phyloP scores from a whole-genome alignment of 73 alveolate species.

The Loxodes magnus region DNA sequence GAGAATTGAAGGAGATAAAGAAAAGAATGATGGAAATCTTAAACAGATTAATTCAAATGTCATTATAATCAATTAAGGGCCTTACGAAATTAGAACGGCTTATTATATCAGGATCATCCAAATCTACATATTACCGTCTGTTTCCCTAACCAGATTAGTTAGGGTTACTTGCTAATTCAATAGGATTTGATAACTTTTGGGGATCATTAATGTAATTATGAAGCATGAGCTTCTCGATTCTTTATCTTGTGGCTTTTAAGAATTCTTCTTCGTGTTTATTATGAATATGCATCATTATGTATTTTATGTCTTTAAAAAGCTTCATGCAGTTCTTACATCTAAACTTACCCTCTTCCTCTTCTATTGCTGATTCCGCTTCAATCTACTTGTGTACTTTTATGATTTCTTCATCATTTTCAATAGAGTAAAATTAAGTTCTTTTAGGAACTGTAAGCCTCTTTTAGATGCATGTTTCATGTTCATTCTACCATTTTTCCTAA shows the following conservation, averaged over 20 bases:
- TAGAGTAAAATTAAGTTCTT: slow-evolving; percentile 25
- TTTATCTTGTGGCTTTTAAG: slow-evolving; percentile 29
- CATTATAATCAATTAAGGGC: too few relatives aligned
- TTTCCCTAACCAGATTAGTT: too few relatives aligned
- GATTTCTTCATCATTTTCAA: slow-evolving; percentile 36
- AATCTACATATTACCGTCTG: too few relatives aligned
- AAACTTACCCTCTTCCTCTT: slow-evolving; percentile 39
- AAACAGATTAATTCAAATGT: too few relatives aligned
- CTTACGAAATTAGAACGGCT: too few relatives aligned
- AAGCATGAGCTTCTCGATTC: slow-evolving; percentile 49
- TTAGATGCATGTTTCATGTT: slow-evolving; percentile 7
- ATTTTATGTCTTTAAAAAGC: slow-evolving; percentile 56
- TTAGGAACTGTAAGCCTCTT: slow-evolving; percentile 12
- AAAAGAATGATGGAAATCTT: too few relatives aligned
- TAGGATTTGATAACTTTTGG: slow-evolving; percentile 13
- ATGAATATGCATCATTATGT: slow-evolving; percentile 60
- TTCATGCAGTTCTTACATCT: slow-evolving; percentile 60
- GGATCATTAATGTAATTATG: slow-evolving; percentile 57
- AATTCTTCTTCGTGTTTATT: slow-evolving; percentile 59
- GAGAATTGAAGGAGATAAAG: too few relatives aligned
- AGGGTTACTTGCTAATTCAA: background rate
- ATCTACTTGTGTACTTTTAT: slow-evolving; percentile 25
- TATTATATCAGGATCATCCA: too few relatives aligned
- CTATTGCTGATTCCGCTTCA: slow-evolving; percentile 35
- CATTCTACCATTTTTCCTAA: slow-evolving; percentile 32